Base-by-base conservation (phyloP, 805 yeast genomes). In the Candida dajiaensis region DNA sequence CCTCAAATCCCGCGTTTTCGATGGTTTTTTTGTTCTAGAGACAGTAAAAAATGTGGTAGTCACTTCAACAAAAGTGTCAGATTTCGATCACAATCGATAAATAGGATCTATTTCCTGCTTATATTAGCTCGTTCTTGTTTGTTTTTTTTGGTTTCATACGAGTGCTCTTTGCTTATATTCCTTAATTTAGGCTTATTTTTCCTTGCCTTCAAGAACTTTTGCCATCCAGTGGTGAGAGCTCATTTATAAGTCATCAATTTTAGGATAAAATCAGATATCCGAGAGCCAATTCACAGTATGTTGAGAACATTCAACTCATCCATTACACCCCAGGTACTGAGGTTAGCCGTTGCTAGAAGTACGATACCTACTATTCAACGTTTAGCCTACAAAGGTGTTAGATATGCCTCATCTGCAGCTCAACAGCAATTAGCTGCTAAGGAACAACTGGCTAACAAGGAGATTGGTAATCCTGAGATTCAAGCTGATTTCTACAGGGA, bases 371-470 rank as follows among this genome's bases (percentile, higher is more conserved):
- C 33, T 5, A 20, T 29, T 6, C 23, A 19, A 15, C 15, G 37
- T 3, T 6, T 36, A 13, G 41, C 44, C 13, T 39, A 12, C 31
- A 22, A 26, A 8, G 38, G 43, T 11, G 46, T 47, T 18, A 59
- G 64, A 55, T 42, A 43, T 22, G 61, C 59, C 2, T 59, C 64
- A 4, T 44, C 56, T 2, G 35, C 49, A 3, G 48, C 49, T 3
- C 63, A 60, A 38, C 55, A 59, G 15, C 52, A 52, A 26, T 67
- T 84, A 21, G 85, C 87, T 6, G 64, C 70, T 6, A 76, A 81
- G 61, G 99, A 94, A 65, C 89, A 85, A 62, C 71, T 74, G n/a
- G 99, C 99, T 38, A 94, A 94, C 66, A 69, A 76, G 50, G 83
- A 85, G 47, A 66, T 87, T 40, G 66, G 72, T 41, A 84, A 87